Conservation (phyloP, 1,284 basidiomycete species). For the Irpex lacteus region DNA sequence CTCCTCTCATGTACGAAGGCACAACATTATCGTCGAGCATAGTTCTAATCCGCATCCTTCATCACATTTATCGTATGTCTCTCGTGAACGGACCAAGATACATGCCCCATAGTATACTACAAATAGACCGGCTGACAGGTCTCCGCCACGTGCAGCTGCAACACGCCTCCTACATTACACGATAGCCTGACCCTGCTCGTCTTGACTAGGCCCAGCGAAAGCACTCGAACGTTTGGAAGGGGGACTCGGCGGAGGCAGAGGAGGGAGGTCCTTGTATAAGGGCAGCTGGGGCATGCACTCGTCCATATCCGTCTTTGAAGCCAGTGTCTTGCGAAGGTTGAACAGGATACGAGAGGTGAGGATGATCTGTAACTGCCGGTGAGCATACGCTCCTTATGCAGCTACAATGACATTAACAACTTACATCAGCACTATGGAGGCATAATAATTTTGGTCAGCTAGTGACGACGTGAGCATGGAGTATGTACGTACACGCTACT, state of each 20-base stretch:
- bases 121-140: too few relatives aligned
- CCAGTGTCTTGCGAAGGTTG: conserved; percentile 2
- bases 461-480: neutral
- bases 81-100: too few relatives aligned
- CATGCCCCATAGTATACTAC: too few relatives aligned
- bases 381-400: neutral
- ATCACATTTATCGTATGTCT: too few relatives aligned
- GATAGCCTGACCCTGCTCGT: too few relatives aligned
- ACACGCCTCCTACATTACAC: too few relatives aligned
- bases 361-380: neutral
- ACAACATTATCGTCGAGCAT: too few relatives aligned
- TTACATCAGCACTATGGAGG: conserved; percentile 2
- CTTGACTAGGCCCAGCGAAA: too few relatives aligned
- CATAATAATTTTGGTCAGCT: neutral
- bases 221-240: too few relatives aligned
- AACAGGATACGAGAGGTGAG: conserved; percentile 7
- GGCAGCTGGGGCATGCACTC: neutral
- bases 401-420: neutral
- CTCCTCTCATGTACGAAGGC: too few relatives aligned
- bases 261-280: neutral
- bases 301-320: neutral
- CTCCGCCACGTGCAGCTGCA: too few relatives aligned
- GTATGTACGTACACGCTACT: conserved; percentile 3
- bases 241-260: neutral
- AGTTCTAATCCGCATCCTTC: too few relatives aligned